Percentiles rank a stretch among this genome's conserved stretches.
These are phyloP conservation scores for Daldinia childiae DNA, from an alignment of 495 filamentous ascomycete genomes.

Conservation along the genomic window DNA sequence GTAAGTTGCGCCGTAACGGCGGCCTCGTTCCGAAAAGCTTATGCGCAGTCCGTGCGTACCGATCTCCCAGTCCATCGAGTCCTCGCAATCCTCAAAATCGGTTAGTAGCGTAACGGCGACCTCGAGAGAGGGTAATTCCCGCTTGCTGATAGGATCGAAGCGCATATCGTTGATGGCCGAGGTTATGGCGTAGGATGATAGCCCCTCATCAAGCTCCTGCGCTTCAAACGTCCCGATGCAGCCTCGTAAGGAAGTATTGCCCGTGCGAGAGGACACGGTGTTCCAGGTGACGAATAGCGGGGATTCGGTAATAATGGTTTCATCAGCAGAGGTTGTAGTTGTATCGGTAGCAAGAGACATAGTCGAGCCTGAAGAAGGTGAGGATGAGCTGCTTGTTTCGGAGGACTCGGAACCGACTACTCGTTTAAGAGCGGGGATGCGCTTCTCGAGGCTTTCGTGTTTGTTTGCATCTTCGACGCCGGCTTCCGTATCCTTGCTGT, in stretches of 20 bases:
- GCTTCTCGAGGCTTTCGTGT: constrained; percentile 49
- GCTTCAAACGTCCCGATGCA: constrained; percentile 97
- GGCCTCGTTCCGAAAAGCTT: constrained; percentile 72
- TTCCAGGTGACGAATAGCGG: constrained; percentile 99
- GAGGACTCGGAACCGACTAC: constrained; percentile 47
- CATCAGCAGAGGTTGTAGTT: constrained; percentile 39
- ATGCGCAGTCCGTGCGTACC: constrained; percentile 87
- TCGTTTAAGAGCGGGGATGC: constrained; percentile 51
- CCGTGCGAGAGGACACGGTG: constrained; percentile 65
- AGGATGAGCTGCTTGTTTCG: constrained; percentile 45
- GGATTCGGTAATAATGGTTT: constrained; percentile 47
- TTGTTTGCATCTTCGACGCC: constrained; percentile 57
- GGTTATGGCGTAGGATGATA: constrained; percentile 84
- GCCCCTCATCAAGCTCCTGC: constrained; percentile 74
- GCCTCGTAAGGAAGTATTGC: constrained; percentile 76
- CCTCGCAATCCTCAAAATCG: constrained; percentile 74
- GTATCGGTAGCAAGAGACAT: constrained; percentile 47
- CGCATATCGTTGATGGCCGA: constrained; percentile 90
- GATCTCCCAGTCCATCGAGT: constrained; percentile 85
- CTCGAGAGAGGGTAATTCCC: constrained; percentile 74
- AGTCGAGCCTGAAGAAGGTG: constrained; percentile 44
- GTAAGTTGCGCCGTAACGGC: constrained; percentile 83
- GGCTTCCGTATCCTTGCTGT: not conserved
- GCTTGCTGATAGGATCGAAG: constrained; percentile 75
- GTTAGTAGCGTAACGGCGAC: constrained; percentile 79